Base-by-base conservation (phyloP, 2,329 filamentous ascomycete species). In the Pseudogymnoascus sp. region DNA sequence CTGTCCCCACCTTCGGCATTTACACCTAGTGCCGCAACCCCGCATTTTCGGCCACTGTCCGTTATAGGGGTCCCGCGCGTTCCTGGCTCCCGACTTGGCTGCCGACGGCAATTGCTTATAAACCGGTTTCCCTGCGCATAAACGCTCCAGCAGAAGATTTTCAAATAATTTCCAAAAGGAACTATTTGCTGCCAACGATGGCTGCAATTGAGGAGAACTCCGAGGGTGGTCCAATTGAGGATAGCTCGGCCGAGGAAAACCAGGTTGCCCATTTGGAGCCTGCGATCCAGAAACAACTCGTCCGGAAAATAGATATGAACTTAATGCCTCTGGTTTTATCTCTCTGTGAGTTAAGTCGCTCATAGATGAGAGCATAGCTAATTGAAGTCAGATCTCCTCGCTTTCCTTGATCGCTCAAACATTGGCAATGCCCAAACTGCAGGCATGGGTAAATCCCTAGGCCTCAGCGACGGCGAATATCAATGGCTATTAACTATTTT, bases 291-390 rank as follows among this genome's bases (percentile, higher is more conserved):
- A 73, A 70, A 30, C 70, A 72, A 35, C 77, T 87, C 11, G 70
- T 84, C 38, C 77, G 73, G 67, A 85, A 81, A 70, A 76, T 88
- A 62, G 85, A 88, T 69, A 75, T 76, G 60, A 77, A 77, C 62
- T 74, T 88, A 30, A 81, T 87, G 11, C 63, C 66, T 22, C 61
- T 69, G 12, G 62, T 68, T 7, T 63, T 66, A 54, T 43, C 54
- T 4, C 60, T 69, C 28, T 69, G 65, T 67, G 54, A 38, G 66
- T 64, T 9, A n/a, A 22, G 43, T 32, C 8, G 4, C 8, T 32
- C 25, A 30, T 60, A 16, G 11, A 20, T 28, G 6, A 12, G n/a
- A 7, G 14, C 5, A 37, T 43, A 50, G 39, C 62, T 58, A 47
- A 50, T 22, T 20, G 58, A 32, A 8, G 14, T 34, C 60, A 79